phyloP scores from a whole-genome alignment of 164 flowering plant genomes.

The Cinnamomum micranthum region DNA sequence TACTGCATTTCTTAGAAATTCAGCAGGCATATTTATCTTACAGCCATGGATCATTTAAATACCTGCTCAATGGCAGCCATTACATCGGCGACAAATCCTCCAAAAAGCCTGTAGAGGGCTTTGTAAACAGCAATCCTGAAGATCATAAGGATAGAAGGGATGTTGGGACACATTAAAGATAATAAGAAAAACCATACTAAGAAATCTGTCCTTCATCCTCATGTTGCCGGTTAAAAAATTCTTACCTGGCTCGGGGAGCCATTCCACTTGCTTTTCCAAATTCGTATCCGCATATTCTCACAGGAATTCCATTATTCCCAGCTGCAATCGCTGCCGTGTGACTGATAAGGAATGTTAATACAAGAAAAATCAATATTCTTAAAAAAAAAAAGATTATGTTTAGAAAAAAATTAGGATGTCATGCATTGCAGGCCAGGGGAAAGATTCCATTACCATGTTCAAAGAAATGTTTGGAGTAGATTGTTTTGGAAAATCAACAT shows the following conservation, averaged over 20 bases:
- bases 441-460: neutral
- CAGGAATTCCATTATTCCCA: conserved; percentile 95
- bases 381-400: neutral
- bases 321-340: conserved; percentile 99
- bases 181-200: neutral
- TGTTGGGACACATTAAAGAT: neutral
- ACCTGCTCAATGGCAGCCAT: conserved; percentile 99
- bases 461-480: neutral
- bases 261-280: conserved; percentile 99
- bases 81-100: conserved; percentile 97
- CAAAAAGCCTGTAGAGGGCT: conserved; percentile 93
- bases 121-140: conserved; percentile 95
- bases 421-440: neutral
- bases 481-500: neutral
- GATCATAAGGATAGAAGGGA: neutral
- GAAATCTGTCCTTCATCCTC: neutral
- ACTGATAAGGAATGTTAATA: conserved; percentile 32
- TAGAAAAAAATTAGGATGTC: neutral
- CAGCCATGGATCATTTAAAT: neutral
- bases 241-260: conserved; percentile 99
- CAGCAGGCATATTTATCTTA: neutral
- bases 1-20: too few species aligned
- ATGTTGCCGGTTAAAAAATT: neutral
- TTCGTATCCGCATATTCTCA: conserved; percentile 83
- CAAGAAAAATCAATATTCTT: neutral